Evolutionary conservation across 345 rosid genomes (phyloP).

Genomic region (Acer negundo): DNA sequence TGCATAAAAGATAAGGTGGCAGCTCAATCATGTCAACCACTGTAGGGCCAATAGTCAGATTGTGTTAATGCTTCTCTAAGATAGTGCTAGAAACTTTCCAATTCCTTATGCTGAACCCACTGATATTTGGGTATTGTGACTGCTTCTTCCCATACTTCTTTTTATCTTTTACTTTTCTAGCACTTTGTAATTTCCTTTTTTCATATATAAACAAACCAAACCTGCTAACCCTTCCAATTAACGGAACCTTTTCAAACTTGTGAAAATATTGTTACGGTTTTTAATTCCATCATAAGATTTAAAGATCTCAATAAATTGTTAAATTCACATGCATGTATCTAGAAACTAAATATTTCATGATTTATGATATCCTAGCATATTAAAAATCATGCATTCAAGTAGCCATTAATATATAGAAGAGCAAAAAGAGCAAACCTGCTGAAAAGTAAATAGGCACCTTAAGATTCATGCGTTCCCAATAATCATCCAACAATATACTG

Average conservation of each 20-base stretch:
- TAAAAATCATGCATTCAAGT: neutral
- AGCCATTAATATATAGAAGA: constrained; percentile 1
- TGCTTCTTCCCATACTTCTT: neutral
- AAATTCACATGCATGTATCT: neutral
- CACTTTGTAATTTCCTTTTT: neutral
- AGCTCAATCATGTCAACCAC: neutral
- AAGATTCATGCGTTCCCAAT: constrained; percentile 96
- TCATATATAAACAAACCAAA: neutral
- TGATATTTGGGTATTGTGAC: neutral
- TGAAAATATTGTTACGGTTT: too few relatives aligned
- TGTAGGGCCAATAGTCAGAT: neutral
- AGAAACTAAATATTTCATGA: neutral
- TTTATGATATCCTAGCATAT: neutral
- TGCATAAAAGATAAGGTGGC: neutral
- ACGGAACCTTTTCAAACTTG: neutral
- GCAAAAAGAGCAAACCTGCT: constrained; percentile 56
- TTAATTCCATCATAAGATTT: too few relatives aligned
- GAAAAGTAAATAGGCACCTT: constrained; percentile 95
- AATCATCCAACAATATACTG: constrained; percentile 89
- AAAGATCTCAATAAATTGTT: neutral
- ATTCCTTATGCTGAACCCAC: neutral
- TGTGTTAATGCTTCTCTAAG: neutral
- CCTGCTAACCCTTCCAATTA: neutral
- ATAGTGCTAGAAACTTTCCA: constrained; percentile 3
- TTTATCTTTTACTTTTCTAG: neutral